Percentiles rank a stretch among this genome's conserved stretches.
Conservation (phyloP, 2,329 filamentous ascomycete species). For the Cladophialophora exuberans region DNA sequence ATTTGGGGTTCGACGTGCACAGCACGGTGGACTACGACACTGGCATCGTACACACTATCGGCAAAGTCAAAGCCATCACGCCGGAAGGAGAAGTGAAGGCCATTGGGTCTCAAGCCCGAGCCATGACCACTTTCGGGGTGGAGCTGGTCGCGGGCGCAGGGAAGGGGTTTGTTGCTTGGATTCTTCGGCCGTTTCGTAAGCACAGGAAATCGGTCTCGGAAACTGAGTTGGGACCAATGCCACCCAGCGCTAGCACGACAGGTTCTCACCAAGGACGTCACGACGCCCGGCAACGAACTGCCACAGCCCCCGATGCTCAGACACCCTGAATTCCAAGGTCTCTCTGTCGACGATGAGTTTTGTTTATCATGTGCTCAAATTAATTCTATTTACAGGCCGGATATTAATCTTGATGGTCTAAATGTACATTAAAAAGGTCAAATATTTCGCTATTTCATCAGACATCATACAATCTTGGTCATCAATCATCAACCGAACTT, state of each 20-base stretch:
- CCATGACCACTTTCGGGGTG: neutral
- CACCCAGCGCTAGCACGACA: too few relatives aligned
- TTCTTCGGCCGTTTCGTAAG: too few relatives aligned
- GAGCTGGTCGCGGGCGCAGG: neutral
- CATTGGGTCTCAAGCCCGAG: neutral
- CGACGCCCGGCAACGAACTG: too few relatives aligned
- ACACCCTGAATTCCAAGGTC: too few relatives aligned
- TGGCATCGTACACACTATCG: constrained; percentile 1
- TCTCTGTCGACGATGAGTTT: too few relatives aligned
- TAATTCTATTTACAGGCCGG: too few relatives aligned
- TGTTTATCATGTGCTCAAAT: too few relatives aligned
- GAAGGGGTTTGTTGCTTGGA: neutral
- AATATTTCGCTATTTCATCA: neutral
- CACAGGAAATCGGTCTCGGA: too few relatives aligned
- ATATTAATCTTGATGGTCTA: neutral
- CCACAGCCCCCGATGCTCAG: too few relatives aligned
- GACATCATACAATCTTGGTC: neutral
- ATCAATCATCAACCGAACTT: neutral
- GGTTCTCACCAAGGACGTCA: too few relatives aligned
- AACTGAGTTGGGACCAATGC: too few relatives aligned
- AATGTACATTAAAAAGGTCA: neutral
- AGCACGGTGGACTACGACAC: neutral
- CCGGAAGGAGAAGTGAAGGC: constrained; percentile 2
- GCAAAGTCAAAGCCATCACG: neutral
- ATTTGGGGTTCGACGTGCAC: constrained; percentile 13